These are phyloP conservation scores for Leishmania arabica DNA, from an alignment of 208 protist species.

Conservation along the genomic window DNA sequence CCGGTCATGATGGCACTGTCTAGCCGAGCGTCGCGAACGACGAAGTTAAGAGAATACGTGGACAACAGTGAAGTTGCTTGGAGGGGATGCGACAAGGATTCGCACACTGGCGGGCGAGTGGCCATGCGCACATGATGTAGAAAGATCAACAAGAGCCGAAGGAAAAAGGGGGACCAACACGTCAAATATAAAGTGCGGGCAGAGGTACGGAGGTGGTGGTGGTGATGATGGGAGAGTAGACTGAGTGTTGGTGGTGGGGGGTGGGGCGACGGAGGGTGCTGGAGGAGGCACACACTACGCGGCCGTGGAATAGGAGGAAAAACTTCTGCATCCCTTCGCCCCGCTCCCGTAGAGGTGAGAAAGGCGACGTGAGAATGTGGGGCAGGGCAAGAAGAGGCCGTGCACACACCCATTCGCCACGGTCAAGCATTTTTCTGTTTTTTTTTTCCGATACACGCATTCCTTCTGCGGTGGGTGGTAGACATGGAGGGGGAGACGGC, in stretches of 20 bases:
- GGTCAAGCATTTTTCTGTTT: not conserved
- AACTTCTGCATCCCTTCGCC: not conserved
- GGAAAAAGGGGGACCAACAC: not conserved
- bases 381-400: not conserved
- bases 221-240: not conserved
- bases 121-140: not conserved
- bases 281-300: not conserved
- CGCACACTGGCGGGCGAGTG: not conserved
- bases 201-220: not conserved
- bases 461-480: not conserved
- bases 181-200: not conserved
- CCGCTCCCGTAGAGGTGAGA: not conserved
- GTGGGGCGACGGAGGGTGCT: not conserved
- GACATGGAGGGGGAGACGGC: not conserved
- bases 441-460: not conserved
- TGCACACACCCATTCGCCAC: not conserved
- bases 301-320: not conserved
- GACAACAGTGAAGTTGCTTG: not conserved
- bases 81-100: not conserved
- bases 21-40: not conserved
- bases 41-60: not conserved
- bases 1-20: not conserved
- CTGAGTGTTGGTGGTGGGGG: not conserved
- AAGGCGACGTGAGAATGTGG: not conserved
- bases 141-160: not conserved